Conservation (phyloP, 1,284 basidiomycete genomes). For the Malassezia restricta region DNA sequence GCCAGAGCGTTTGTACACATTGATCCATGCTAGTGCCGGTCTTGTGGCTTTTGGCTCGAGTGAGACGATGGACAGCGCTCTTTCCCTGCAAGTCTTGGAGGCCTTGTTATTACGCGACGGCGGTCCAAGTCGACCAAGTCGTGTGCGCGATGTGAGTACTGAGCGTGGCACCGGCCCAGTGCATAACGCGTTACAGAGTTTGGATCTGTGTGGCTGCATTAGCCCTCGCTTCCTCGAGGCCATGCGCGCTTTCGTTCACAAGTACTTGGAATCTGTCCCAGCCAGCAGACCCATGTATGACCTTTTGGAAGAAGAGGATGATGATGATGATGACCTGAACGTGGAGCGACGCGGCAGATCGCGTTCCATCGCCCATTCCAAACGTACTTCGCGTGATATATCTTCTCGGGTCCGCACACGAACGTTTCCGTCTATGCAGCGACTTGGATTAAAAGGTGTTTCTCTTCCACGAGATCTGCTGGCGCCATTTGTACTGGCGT, state of each 20-base stretch:
- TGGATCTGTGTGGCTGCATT: conserved; percentile 89
- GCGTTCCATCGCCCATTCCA: not conserved
- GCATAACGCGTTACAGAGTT: conserved; percentile 57
- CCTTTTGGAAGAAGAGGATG: conserved; percentile 25
- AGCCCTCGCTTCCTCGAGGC: conserved; percentile 74
- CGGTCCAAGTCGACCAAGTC: conserved; percentile 27
- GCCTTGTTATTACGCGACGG: conserved; percentile 41
- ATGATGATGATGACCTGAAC: conserved; percentile 5
- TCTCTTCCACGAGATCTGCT: conserved; percentile 65
- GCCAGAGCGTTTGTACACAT: conserved; percentile 57
- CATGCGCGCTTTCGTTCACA: conserved; percentile 66
- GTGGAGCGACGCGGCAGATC: not conserved
- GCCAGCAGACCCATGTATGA: conserved; percentile 15
- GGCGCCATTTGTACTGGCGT: conserved; percentile 67
- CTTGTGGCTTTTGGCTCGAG: conserved; percentile 40
- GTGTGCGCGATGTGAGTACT: conserved; percentile 36
- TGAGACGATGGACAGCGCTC: conserved; percentile 42
- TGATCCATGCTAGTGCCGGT: conserved; percentile 35
- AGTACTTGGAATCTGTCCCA: conserved; percentile 52
- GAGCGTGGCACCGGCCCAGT: conserved; percentile 23
- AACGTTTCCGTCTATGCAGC: conserved; percentile 62
- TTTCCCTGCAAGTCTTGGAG: conserved; percentile 39
- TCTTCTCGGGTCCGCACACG: conserved; percentile 7
- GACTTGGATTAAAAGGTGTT: conserved; percentile 73
- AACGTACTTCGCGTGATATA: not conserved